Evolutionary conservation across 1,284 basidiomycete species (phyloP).

Genomic region (Cryptococcus wingfieldii): DNA sequence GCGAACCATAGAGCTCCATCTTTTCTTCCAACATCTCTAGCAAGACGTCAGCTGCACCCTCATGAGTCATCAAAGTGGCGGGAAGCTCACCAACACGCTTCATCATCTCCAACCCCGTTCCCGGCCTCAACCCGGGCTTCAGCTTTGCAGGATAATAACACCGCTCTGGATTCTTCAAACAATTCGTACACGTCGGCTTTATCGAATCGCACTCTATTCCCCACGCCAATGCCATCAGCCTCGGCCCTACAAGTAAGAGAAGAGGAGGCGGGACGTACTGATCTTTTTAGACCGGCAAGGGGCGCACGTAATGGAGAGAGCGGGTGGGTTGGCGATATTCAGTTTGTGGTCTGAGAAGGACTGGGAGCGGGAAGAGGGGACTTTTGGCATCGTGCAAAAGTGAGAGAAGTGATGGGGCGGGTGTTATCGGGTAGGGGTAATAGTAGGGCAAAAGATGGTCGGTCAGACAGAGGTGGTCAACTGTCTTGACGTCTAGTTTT

Average conservation of each 20-base stretch:
- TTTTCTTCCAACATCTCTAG: constrained; percentile 39
- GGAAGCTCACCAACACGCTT: constrained; percentile 37
- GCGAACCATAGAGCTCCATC: constrained; percentile 29
- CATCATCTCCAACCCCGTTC: constrained; percentile 45
- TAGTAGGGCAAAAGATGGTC: too few species aligned
- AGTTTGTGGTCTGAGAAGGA: neutral
- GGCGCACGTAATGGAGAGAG: constrained; percentile 32
- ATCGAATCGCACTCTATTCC: constrained; percentile 32
- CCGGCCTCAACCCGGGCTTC: constrained; percentile 47
- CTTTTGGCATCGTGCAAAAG: constrained; percentile 8
- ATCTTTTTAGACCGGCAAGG: constrained; percentile 34
- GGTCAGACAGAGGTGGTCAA: too few species aligned
- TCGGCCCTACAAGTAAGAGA: too few species aligned
- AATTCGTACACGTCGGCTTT: constrained; percentile 36
- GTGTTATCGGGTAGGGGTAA: too few species aligned
- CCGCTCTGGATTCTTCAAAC: constrained; percentile 34
- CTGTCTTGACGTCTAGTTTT: too few species aligned
- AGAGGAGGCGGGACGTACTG: constrained; percentile 15
- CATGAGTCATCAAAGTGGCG: neutral
- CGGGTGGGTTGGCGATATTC: neutral
- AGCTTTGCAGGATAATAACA: constrained; percentile 45
- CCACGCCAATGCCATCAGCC: neutral
- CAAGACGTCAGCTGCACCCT: neutral
- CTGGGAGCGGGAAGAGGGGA: constrained; percentile 4
- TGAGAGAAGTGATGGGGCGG: too few species aligned